Base-by-base conservation (phyloP, 1,139 yeast genomes). In the Kurtzmaniella quercitrusa region DNA sequence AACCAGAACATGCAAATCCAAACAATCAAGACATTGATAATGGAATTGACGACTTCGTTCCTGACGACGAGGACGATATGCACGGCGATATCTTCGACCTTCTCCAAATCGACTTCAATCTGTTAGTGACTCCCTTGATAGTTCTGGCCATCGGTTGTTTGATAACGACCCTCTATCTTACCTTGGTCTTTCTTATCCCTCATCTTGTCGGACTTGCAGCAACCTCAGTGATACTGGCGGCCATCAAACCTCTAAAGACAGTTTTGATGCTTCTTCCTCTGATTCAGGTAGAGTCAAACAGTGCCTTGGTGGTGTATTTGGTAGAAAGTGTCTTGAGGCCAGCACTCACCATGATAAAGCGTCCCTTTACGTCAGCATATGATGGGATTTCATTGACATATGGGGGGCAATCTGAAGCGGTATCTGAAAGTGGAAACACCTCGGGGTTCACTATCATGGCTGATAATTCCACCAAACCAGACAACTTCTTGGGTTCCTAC, bases 121-220 rank as follows among this genome's bases (percentile, higher is more conserved):
- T 24, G 34, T 38, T 70, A 16, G 51, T 57, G 12, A 65, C 74
- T 3, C 78, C 78, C 0, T 44, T 73, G 5, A 51, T 65, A 24
- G 55, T 70, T 29, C 62, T 69, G 66, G 39, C 62, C 1, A 38
- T 69, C 24, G 64, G 78, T 31, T 74, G 80, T 48, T 52, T 69
- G 2, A 59, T 77, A 19, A 65, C 78, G 7, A 57, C 75, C 0
- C 58, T 66, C 1, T 75, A 73, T 43, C 55, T 81, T 40, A 65
- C 75, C 31, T 43, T 69, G 6, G 65, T 79, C 3, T 83, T 81
- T 53, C 65, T 77, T 34, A 50, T 81, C 2, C 90, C 90, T 1
- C 77, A 81, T 6, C 52, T 73, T 37, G 43, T 77, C 11, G 87
- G 87, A 3, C 66, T 59, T 42, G 34, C 62, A 40, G 46, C 63